Base-by-base conservation (phyloP, 441 rosid species). In the Mallotus japonicus region DNA sequence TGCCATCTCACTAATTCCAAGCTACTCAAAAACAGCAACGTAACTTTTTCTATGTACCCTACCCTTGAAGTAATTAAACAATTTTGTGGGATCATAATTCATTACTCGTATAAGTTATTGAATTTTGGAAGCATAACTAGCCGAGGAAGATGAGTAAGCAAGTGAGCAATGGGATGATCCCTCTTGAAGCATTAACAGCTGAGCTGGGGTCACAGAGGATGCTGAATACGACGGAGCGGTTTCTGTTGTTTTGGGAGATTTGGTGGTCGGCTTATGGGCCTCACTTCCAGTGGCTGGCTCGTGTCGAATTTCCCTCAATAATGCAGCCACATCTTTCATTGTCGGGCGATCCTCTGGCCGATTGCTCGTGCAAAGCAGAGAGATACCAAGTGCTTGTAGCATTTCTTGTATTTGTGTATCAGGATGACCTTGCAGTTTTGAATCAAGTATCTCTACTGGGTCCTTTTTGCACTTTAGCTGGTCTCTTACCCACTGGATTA, bases 391-490 rank as follows among this genome's bases (percentile, higher is more conserved):
- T 5, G 91, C 88, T 71, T 90, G 95, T 3, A 90, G 82, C 91
- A 88, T 88, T 67, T 88, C 92, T n/a, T 90, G 95, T 34, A 90
- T 73, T 55, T 88, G 90, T 8, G 82, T 79, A 71, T 88, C 92
- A 0, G 88, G 86, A 71, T 86, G 87, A 46, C 92, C 91, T 68
- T 86, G 95, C 17, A 90, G 80, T 71, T 86, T 86, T 0, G 88
- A 77, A 57, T 88, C 95, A 8, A 88, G 79, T 56, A 87, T 79
- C 60, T 86, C 91, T 0, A 83, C 85, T 1, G 92, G 90, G 69
- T 90, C 91, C 54, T 79, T 87, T 78, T 87, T 85, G 73, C 84
- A 82, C 73, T 78, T 87, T n/a, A 90, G 78, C 42, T 84, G 88
- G 20, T 88, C 88, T 67, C 92, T 74, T 8, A 77, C 91, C 95